Conservation (phyloP, 768 basidiomycete genomes). For the Boletus pseudo-olivaceus region DNA sequence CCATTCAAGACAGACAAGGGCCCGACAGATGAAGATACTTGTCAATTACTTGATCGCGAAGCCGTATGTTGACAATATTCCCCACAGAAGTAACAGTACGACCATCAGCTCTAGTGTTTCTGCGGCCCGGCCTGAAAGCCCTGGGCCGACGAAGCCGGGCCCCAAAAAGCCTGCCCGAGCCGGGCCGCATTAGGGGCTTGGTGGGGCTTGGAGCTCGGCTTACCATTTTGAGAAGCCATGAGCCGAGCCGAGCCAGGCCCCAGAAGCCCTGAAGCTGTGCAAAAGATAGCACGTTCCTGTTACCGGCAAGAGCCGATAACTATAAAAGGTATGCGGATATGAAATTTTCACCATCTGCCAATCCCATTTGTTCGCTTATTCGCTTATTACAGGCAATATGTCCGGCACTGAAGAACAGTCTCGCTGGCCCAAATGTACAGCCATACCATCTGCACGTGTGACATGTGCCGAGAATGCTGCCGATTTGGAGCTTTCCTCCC, state of each 20-base stretch:
- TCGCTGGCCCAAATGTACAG: not conserved
- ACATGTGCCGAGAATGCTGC: not conserved
- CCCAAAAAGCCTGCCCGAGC: not conserved
- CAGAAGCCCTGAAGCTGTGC: not conserved
- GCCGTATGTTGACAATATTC: too few species aligned
- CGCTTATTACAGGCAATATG: not conserved
- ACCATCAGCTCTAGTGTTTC: too few species aligned
- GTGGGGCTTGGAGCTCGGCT: not conserved
- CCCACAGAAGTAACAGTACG: too few species aligned
- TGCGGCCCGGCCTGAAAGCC: too few species aligned
- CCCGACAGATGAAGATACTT: too few species aligned
- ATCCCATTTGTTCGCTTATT: not conserved
- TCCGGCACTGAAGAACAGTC: not conserved
- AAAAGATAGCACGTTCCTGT: too few species aligned
- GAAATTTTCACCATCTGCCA: constrained; percentile 1
- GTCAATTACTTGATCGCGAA: too few species aligned
- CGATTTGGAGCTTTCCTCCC: not conserved
- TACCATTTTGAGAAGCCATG: not conserved
- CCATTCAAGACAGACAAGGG: too few species aligned
- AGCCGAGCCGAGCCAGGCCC: not conserved
- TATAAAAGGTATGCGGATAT: not conserved
- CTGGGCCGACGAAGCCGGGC: too few species aligned
- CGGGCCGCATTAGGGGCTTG: not conserved
- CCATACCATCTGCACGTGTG: not conserved
- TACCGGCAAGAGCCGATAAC: too few species aligned